A percentile compares a stretch with the other conserved stretches of the same genome.
These are phyloP conservation scores for Bipolaris oryzae DNA, from an alignment of 2,329 filamentous ascomycete genomes.

Conservation along the genomic window DNA sequence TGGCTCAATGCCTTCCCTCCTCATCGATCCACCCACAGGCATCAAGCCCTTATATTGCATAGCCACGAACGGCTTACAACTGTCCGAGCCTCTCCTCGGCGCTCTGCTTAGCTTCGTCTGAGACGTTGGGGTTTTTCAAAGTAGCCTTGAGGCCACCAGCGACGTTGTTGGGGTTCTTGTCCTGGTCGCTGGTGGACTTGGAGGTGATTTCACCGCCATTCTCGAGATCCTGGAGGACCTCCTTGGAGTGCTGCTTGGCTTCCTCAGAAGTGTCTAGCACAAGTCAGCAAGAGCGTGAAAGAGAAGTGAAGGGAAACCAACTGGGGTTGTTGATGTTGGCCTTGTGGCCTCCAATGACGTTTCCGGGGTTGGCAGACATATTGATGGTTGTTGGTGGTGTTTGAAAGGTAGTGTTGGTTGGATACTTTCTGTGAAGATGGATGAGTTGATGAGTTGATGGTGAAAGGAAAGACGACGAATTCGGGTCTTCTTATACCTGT, in stretches of 20 bases:
- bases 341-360: slow-evolving; percentile 65
- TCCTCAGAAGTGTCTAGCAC: slow-evolving; percentile 57
- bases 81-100: slow-evolving; percentile 60
- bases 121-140: slow-evolving; percentile 63
- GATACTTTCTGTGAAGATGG: not conserved
- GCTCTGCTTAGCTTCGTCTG: slow-evolving; percentile 62
- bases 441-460: slow-evolving; percentile 1
- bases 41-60: not conserved
- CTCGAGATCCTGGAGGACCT: slow-evolving; percentile 60
- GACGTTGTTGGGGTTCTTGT: slow-evolving; percentile 64
- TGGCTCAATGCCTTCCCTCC: not conserved
- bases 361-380: slow-evolving; percentile 58
- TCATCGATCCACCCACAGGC: slow-evolving; percentile 1
- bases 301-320: slow-evolving; percentile 11
- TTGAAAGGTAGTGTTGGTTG: not conserved
- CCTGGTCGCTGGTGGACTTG: slow-evolving; percentile 19
- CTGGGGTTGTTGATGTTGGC: slow-evolving; percentile 63
- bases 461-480: not conserved
- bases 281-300: not conserved
- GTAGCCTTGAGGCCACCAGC: slow-evolving; percentile 46
- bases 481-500: slow-evolving; percentile 6
- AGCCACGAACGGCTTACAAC: slow-evolving; percentile 7
- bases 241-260: slow-evolving; percentile 61
- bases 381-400: slow-evolving; percentile 5
- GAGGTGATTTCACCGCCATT: slow-evolving; percentile 49